A percentile compares a stretch with the other conserved stretches of the same genome.
Conservation (phyloP, 2,329 filamentous ascomycete genomes). For the Pseudopithomyces chartarum region DNA sequence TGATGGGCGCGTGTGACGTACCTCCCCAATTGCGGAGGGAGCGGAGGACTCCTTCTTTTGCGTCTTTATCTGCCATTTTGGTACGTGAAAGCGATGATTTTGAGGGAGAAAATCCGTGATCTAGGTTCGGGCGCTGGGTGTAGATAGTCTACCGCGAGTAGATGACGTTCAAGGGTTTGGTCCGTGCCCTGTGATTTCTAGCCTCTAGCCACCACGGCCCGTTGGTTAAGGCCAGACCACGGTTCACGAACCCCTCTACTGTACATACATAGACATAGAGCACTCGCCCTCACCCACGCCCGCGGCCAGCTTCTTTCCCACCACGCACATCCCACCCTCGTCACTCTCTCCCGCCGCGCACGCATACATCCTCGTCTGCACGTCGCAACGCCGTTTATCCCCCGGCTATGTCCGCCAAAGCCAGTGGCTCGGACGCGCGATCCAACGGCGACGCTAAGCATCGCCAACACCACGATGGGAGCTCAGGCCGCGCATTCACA, state of each 20-base stretch:
- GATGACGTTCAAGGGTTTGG: not conserved
- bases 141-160: slow-evolving; percentile 5
- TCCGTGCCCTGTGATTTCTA: not conserved
- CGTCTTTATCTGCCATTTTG: slow-evolving; percentile 46
- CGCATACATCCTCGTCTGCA: slow-evolving; percentile 10
- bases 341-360: slow-evolving; percentile 7
- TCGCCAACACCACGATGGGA: slow-evolving; percentile 76
- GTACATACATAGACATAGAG: slow-evolving; percentile 7
- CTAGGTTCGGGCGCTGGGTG: not conserved
- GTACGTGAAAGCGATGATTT: slow-evolving; percentile 3
- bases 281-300: slow-evolving; percentile 1
- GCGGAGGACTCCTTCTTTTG: slow-evolving; percentile 48
- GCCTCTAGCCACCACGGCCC: slow-evolving; percentile 26
- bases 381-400: not conserved
- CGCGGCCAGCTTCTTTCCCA: not conserved
- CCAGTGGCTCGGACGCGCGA: slow-evolving; percentile 50
- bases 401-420: slow-evolving; percentile 48
- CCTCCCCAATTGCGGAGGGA: slow-evolving; percentile 58
- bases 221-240: slow-evolving; percentile 8
- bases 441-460: slow-evolving; percentile 46
- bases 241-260: slow-evolving; percentile 6
- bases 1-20: slow-evolving; percentile 38
- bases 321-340: not conserved
- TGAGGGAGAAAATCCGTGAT: slow-evolving; percentile 2
- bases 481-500: slow-evolving; percentile 78